Evolutionary conservation across 2,329 filamentous ascomycete species (phyloP).

Genomic region (Claviceps sp.): DNA sequence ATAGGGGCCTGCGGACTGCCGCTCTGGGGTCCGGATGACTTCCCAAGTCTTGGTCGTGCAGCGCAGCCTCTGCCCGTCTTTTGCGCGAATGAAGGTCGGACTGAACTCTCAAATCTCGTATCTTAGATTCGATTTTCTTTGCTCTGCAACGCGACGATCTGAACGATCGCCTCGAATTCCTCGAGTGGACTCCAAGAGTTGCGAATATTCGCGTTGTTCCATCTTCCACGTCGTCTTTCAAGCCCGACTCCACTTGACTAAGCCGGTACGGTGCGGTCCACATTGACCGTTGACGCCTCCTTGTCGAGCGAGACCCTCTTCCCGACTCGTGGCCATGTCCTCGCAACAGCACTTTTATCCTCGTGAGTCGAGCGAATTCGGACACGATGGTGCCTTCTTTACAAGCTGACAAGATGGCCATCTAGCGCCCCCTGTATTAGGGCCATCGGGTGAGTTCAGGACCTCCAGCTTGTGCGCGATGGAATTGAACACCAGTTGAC

Average conservation of each 20-base stretch:
- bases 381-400: background rate
- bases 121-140: too few relatives aligned
- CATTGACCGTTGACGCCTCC: background rate
- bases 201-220: too few relatives aligned
- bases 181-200: too few relatives aligned
- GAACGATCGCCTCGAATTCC: too few relatives aligned
- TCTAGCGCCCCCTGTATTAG: slow-evolving; percentile 8
- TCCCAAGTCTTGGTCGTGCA: too few relatives aligned
- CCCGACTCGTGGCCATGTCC: slow-evolving; percentile 20
- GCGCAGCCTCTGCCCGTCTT: too few relatives aligned
- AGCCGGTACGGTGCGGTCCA: too few relatives aligned
- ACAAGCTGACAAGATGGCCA: background rate
- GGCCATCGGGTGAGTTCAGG: slow-evolving; percentile 14
- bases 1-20: background rate
- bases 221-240: too few relatives aligned
- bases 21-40: background rate
- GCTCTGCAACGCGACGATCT: too few relatives aligned
- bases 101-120: too few relatives aligned
- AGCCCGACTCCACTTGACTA: too few relatives aligned
- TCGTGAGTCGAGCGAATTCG: slow-evolving; percentile 21
- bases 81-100: too few relatives aligned
- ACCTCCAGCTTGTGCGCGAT: background rate
- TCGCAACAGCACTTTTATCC: slow-evolving; percentile 31
- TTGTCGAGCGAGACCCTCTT: background rate
- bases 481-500: background rate